A percentile compares a stretch with the other conserved stretches of the same genome.
Evolutionary conservation across 805 yeast genomes (phyloP).

Genomic region (Sungouiella blattae): DNA sequence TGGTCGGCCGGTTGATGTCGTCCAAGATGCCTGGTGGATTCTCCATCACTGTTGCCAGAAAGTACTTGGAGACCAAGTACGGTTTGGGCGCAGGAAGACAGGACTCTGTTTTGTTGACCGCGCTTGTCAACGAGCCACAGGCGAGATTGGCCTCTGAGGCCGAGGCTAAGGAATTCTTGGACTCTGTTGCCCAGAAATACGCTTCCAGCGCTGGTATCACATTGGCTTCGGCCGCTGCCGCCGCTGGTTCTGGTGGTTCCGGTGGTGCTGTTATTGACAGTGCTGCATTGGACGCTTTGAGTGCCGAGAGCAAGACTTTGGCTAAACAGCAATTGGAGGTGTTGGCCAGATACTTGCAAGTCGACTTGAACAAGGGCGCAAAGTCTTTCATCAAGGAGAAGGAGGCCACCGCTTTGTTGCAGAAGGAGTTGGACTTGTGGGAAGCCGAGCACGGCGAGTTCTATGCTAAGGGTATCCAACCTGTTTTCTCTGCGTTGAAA

Average conservation of each 20-base stretch:
- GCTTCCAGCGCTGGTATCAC: conserved; percentile 81
- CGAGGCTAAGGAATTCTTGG: conserved; percentile 90
- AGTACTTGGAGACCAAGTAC: conserved; percentile 86
- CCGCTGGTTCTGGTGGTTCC: conserved; percentile 50
- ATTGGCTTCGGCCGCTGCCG: conserved; percentile 61
- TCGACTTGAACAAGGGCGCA: conserved; percentile 89
- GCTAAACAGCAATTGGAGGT: conserved; percentile 84
- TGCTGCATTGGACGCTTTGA: conserved; percentile 85
- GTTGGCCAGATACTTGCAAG: conserved; percentile 89
- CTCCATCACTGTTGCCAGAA: conserved; percentile 86
- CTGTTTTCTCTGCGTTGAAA: conserved; percentile 86
- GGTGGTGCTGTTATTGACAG: conserved; percentile 91
- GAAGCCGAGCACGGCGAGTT: conserved; percentile 81
- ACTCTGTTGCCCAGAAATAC: conserved; percentile 75
- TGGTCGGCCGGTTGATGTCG: conserved; percentile 86
- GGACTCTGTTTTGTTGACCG: conserved; percentile 79
- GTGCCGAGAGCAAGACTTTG: conserved; percentile 64
- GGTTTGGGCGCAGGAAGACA: conserved; percentile 94
- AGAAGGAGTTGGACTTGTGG: conserved; percentile 89
- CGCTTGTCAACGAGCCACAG: conserved; percentile 88
- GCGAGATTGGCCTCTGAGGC: conserved; percentile 79
- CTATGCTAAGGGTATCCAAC: conserved; percentile 87
- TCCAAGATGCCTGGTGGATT: conserved; percentile 99
- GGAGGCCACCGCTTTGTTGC: conserved; percentile 79
- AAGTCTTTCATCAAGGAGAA: conserved; percentile 78